phyloP scores from a whole-genome alignment of 1,284 basidiomycete species.

The Coniophora puteana region DNA sequence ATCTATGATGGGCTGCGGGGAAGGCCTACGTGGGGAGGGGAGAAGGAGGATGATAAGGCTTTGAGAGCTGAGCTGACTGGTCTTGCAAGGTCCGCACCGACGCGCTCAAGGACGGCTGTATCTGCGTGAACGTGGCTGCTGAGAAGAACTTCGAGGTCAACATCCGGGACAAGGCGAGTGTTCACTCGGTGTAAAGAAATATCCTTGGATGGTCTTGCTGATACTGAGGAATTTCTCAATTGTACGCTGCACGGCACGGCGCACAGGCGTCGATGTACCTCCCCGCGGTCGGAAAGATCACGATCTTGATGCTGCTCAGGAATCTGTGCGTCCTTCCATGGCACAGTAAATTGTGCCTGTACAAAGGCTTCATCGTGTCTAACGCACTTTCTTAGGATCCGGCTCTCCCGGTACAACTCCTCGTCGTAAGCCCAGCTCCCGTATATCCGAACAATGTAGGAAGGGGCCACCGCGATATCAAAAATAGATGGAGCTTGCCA shows the following conservation, averaged over 20 bases:
- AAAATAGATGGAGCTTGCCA: no score
- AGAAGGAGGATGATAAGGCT: no score
- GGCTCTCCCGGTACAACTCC: no score
- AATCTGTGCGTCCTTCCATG: slow-evolving; percentile 72
- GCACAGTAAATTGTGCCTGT: no score
- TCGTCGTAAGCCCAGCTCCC: no score
- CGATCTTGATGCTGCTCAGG: slow-evolving; percentile 93
- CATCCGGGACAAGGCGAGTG: slow-evolving; percentile 80
- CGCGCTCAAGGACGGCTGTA: slow-evolving; percentile 88
- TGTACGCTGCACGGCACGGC: slow-evolving; percentile 1
- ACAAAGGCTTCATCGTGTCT: neutral
- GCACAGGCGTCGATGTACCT: slow-evolving; percentile 87
- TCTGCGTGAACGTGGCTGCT: slow-evolving; percentile 90
- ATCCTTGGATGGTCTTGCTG: neutral
- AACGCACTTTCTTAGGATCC: no score
- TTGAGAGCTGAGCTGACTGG: no score
- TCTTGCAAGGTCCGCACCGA: slow-evolving; percentile 86
- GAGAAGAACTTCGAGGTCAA: slow-evolving; percentile 98
- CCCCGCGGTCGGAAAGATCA: slow-evolving; percentile 94
- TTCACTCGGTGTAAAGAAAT: neutral
- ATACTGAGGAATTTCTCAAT: no score
- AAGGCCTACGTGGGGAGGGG: no score
- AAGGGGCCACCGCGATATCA: no score
- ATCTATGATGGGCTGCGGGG: no score
- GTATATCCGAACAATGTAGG: no score